These are phyloP conservation scores for Dactylellina cionopaga DNA, from an alignment of 2,329 filamentous ascomycete species.

Conservation along the genomic window DNA sequence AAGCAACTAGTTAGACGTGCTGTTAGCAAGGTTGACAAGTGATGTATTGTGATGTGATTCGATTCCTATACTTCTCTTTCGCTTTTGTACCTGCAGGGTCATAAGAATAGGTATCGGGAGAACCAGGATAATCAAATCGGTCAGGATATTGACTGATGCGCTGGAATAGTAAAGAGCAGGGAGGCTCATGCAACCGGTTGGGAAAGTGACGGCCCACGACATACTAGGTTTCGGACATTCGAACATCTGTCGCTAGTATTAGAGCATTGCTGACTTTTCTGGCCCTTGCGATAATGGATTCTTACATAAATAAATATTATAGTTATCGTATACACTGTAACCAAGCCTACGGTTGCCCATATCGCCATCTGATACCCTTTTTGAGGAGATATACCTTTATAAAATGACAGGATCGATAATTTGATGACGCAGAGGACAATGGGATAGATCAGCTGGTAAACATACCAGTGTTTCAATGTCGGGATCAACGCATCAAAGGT, in stretches of 20 bases:
- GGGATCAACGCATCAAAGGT: slow-evolving; percentile 49
- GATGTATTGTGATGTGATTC: not conserved
- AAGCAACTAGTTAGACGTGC: slow-evolving; percentile 12
- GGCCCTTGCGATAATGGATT: slow-evolving; percentile 56
- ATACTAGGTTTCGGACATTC: slow-evolving; percentile 56
- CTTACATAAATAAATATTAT: slow-evolving; percentile 58
- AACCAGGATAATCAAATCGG: slow-evolving; percentile 64
- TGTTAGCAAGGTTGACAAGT: not conserved
- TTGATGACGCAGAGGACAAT: slow-evolving; percentile 61
- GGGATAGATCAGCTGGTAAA: slow-evolving; percentile 61
- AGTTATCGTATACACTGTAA: slow-evolving; percentile 57
- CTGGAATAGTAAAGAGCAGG: slow-evolving; percentile 61
- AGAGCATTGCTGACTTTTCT: slow-evolving; percentile 50
- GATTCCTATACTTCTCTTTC: slow-evolving; percentile 58
- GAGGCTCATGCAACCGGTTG: slow-evolving; percentile 60
- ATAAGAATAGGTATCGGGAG: slow-evolving; percentile 66
- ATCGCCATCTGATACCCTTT: slow-evolving; percentile 55
- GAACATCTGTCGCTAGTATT: slow-evolving; percentile 55
- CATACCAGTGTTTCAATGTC: slow-evolving; percentile 60
- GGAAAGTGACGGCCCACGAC: slow-evolving; percentile 56
- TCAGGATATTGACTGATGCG: slow-evolving; percentile 63
- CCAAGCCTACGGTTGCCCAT: slow-evolving; percentile 59
- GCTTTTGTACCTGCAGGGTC: slow-evolving; percentile 62
- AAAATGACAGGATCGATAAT: slow-evolving; percentile 62
- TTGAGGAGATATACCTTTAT: slow-evolving; percentile 60